Evolutionary conservation across 176 grass and related monocot species (phyloP).

Genomic region (Stipa capillata): DNA sequence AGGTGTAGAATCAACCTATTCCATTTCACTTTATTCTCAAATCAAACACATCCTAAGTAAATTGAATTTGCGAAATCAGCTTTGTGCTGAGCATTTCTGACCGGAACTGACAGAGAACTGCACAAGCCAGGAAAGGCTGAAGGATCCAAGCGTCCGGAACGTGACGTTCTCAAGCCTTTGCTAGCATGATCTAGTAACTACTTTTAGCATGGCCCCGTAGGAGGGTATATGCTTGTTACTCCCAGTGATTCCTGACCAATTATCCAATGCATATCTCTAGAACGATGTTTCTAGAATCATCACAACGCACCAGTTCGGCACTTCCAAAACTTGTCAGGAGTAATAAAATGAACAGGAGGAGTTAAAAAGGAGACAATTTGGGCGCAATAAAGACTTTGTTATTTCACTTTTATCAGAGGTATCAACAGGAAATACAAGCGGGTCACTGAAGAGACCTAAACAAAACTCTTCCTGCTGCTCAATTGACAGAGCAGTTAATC

Average conservation of each 20-base stretch:
- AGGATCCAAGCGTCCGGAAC: neutral
- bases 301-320: neutral
- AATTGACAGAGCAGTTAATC: neutral
- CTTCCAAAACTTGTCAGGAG: too few relatives aligned
- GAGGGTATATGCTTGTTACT: neutral
- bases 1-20: too few relatives aligned
- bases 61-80: neutral
- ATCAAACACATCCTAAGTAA: too few relatives aligned
- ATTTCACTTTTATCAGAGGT: conserved; percentile 14
- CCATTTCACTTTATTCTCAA: too few relatives aligned
- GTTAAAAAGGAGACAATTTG: neutral
- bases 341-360: neutral
- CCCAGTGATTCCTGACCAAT: neutral
- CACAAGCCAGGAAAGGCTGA: neutral
- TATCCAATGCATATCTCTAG: neutral
- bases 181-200: neutral
- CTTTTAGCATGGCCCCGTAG: too few relatives aligned
- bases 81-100: too few relatives aligned
- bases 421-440: neutral
- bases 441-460: neutral
- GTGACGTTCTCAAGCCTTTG: neutral
- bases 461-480: neutral
- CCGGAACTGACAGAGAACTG: too few relatives aligned
- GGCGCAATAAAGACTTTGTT: neutral
- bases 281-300: conserved; percentile 9